Evolutionary conservation across 192 early-diverging fungal genomes (phyloP).

Genomic region (Lobosporangium transversale): DNA sequence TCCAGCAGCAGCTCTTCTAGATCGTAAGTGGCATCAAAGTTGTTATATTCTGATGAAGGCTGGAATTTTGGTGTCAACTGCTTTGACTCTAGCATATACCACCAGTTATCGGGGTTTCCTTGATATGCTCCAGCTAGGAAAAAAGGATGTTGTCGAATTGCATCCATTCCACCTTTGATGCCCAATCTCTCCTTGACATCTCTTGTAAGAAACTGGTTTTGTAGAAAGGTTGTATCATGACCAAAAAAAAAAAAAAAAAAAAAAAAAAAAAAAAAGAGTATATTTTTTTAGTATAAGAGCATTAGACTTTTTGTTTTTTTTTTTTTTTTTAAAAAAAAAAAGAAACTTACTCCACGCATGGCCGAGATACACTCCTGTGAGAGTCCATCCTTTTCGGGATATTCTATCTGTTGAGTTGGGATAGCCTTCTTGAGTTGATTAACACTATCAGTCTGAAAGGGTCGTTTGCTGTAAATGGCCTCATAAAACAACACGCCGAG

Average conservation of each 20-base stretch:
- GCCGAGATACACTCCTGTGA: constrained; percentile 76
- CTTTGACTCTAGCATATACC: constrained; percentile 58
- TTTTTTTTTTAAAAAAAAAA: too few relatives aligned
- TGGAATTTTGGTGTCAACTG: constrained; percentile 53
- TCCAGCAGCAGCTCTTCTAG: constrained; percentile 78
- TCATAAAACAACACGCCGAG: constrained; percentile 93
- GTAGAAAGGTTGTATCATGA: neutral
- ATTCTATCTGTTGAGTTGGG: constrained; percentile 71
- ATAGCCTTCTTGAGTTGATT: constrained; percentile 72
- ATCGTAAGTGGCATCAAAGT: constrained; percentile 83
- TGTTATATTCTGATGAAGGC: constrained; percentile 61
- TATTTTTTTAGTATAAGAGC: too few relatives aligned
- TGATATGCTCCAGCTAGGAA: constrained; percentile 56
- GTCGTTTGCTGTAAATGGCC: constrained; percentile 76
- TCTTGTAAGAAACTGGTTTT: constrained; percentile 62
- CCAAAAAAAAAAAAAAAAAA: neutral
- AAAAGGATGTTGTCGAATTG: constrained; percentile 60
- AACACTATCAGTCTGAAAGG: constrained; percentile 72
- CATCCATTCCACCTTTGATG: constrained; percentile 54
- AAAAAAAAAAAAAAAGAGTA: too few relatives aligned
- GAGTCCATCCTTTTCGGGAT: constrained; percentile 63
- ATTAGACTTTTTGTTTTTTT: too few relatives aligned
- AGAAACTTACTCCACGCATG: constrained; percentile 68
- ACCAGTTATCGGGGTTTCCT: constrained; percentile 46
- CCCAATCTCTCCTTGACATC: constrained; percentile 63